These are phyloP conservation scores for Phytophthora podocarpi DNA, from an alignment of 352 stramenopile species.

Conservation along the genomic window DNA sequence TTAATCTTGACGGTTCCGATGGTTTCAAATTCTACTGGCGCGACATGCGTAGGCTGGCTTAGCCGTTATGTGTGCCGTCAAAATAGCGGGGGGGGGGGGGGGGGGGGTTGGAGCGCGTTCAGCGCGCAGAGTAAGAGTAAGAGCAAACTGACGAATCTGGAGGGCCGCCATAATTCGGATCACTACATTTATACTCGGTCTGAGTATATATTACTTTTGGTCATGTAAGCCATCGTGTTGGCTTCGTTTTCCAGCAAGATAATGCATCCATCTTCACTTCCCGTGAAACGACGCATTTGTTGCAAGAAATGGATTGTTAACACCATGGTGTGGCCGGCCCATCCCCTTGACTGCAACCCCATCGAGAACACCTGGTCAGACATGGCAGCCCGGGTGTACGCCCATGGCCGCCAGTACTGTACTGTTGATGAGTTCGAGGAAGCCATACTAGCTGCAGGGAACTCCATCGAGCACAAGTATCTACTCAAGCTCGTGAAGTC, in stretches of 20 bases:
- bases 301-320: conserved; percentile 8
- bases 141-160: neutral
- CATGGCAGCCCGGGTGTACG: conserved; percentile 1
- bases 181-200: neutral
- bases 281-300: conserved; percentile 1
- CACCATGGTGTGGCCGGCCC: conserved; percentile 4
- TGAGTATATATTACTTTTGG: neutral
- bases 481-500: conserved; percentile 7
- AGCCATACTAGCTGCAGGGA: neutral
- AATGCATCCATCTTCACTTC: neutral
- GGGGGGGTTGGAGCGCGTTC: neutral
- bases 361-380: conserved; percentile 19
- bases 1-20: neutral
- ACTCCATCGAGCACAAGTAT: conserved; percentile 3
- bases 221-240: neutral
- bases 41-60: neutral
- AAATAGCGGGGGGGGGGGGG: neutral
- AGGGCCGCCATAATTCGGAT: neutral
- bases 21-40: neutral
- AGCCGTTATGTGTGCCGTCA: neutral
- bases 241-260: neutral
- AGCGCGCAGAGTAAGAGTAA: neutral
- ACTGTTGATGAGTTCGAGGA: neutral
- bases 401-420: neutral
- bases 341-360: conserved; percentile 5